Evolutionary conservation across 2,329 filamentous ascomycete species (phyloP), one percentile per base, ranked within the genome.

Genomic region (Ophiostoma sp.): DNA sequence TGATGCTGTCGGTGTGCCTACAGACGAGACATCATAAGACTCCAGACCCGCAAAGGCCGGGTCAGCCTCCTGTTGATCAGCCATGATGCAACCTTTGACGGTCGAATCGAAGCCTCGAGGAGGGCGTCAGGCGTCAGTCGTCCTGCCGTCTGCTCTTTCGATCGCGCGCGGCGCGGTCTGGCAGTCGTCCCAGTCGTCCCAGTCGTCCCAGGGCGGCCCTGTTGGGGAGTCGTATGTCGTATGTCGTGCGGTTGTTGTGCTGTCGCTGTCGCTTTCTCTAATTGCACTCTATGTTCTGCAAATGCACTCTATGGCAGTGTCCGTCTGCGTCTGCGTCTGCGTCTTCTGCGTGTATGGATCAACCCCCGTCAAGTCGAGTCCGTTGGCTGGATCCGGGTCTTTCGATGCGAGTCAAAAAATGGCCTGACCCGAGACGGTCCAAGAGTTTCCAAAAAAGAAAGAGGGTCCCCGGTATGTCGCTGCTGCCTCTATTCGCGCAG

Each of bases 21-120:
- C 42, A 36, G 52, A 39, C 39, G 75, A 70, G 15, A 73, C 70
- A 73, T 76, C 74, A 68, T 74, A 74, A 69, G 75, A 72, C 69
- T 70, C 73, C 15, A 76, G 75, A 73, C 76, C 76, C 74, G 76
- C 75, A 75, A 71, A 75, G 66, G 59, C 70, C 25, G 69, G 55
- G 72, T 69, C 75, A 22, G 50, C 73, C 69, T 74, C 64, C 72
- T 75, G 74, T 69, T 74, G 73, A 22, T 71, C 73, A 48, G 74
- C 75, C 76, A 77, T 77, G 42, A 55, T 73, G 72, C 61, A 57
- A 70, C 69, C 36, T 31, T 39, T 39, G 11, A 12, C 52, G 28
- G 33, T 28, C 48, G 55, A 17, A 17, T 66, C 68, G 25, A 25
- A 45, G n/a, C 22, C 42, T n/a, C 25, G 39, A 39, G 25, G 11